These are phyloP conservation scores for Schizophyllum commune DNA, from an alignment of 1,284 basidiomycete genomes.

Conservation along the genomic window DNA sequence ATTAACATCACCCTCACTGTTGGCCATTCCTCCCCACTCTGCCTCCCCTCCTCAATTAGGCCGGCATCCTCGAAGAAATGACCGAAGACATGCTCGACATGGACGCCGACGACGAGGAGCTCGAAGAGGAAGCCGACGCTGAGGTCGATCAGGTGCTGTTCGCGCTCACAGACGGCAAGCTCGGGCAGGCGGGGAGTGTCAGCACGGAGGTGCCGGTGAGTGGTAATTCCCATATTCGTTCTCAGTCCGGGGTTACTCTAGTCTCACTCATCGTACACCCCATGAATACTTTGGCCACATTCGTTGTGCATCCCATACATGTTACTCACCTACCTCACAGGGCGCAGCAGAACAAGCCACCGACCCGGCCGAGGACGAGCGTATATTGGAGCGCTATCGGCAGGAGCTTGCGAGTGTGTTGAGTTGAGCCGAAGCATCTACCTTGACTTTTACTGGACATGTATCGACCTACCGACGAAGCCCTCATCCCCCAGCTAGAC, in stretches of 20 bases:
- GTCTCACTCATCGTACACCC: no score
- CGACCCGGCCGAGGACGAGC: not conserved
- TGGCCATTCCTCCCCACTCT: no score
- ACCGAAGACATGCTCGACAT: constrained; percentile 80
- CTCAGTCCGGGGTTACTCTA: no score
- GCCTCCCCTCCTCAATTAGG: constrained; percentile 36
- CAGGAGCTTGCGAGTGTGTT: not conserved
- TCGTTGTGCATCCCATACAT: not conserved
- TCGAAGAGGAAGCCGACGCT: constrained; percentile 94
- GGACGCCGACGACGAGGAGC: constrained; percentile 81
- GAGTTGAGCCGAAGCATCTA: not conserved
- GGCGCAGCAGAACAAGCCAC: not conserved
- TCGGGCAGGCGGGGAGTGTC: constrained; percentile 76
- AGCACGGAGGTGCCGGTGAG: constrained; percentile 75
- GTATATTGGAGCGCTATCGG: not conserved
- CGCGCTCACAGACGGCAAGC: constrained; percentile 93
- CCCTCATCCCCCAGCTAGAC: no score
- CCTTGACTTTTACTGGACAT: no score
- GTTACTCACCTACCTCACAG: not conserved
- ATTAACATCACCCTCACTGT: no score
- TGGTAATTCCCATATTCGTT: constrained; percentile 11
- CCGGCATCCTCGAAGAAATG: constrained; percentile 93
- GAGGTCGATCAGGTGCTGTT: constrained; percentile 97
- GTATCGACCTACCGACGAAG: no score
- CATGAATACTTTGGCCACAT: not conserved